Evolutionary conservation across 202 grass and related monocot species (phyloP), one percentile per base, ranked within the genome.

Genomic region (Zoysia matrella): DNA sequence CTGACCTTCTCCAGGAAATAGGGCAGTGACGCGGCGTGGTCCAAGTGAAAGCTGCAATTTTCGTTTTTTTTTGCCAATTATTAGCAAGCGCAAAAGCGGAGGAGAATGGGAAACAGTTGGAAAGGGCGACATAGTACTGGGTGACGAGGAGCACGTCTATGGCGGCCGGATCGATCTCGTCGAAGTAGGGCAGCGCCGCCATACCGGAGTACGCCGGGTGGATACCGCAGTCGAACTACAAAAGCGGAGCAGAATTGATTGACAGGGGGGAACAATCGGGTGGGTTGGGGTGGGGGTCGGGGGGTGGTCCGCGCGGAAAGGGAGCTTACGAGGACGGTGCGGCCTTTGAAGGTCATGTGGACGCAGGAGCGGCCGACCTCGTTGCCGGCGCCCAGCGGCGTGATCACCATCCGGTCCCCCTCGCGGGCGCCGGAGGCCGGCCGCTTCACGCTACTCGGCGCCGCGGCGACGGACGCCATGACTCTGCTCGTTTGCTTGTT

Each of bases 281-380:
- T 30, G 22, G 22, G 22, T 30, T 30, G 22, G 22, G 22, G 22
- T 30, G 22, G 22, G 22, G 22, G 22, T 30, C 22, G 22, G 22
- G 22, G 22, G 22, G 22, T 30, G 22, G 22, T 30, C 22, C 22
- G 22, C 22, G 22, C 22, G 4, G 7, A 3, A 8, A 6, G 1
- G 52, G 39, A 7, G 60, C 72, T 18, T 83, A 98, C 95, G 82
- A 98, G 77, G 88, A 98, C 85, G 46, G 72, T 88, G 81, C 94
- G 94, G 71, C 92, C 95, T 81, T 95, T 95, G 85, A 90, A 98
- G 81, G 96, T 81, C 96, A 93, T 95, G 82, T 95, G 85, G 63
- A 98, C 93, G 85, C 96, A 98, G 83, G 96, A 98, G 46, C 96
- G 91, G 74, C 92, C 96, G 18, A 98, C 92, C 82, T 98, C 92